These are phyloP conservation scores for Cucurbita argyrosperma DNA, from an alignment of 306 rosid species.

Conservation along the genomic window DNA sequence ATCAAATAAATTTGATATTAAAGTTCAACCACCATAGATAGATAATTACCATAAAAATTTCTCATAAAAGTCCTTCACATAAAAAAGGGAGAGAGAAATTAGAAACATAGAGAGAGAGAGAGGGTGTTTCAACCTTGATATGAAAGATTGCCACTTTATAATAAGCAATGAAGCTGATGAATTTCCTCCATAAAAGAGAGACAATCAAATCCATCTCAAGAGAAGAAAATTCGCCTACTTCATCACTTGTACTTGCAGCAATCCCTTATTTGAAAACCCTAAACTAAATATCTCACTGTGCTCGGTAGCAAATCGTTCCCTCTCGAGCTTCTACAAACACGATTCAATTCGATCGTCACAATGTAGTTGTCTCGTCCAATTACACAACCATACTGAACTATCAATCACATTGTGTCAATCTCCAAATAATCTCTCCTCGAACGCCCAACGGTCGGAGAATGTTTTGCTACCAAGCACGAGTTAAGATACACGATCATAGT, in stretches of 20 bases:
- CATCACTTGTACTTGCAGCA: constrained; percentile 57
- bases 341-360: background rate
- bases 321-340: constrained; percentile 1
- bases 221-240: constrained; percentile 84
- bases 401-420: background rate
- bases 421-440: background rate
- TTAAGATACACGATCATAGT: constrained; percentile 7
- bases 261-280: constrained; percentile 28
- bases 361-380: background rate
- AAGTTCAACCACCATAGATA: background rate
- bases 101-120: background rate
- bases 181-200: constrained; percentile 46
- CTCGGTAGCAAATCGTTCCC: constrained; percentile 71
- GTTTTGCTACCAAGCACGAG: constrained; percentile 81
- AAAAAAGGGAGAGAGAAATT: background rate
- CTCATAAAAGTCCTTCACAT: background rate
- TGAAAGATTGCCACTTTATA: constrained; percentile 21
- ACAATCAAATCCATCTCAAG: constrained; percentile 10
- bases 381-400: background rate
- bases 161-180: constrained; percentile 65
- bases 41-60: background rate
- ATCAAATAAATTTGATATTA: background rate
- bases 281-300: constrained; percentile 10
- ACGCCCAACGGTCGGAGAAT: constrained; percentile 24
- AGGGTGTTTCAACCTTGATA: background rate